These are phyloP conservation scores for Bryoglossum gracile DNA, from an alignment of 495 filamentous ascomycete genomes.

Conservation along the genomic window DNA sequence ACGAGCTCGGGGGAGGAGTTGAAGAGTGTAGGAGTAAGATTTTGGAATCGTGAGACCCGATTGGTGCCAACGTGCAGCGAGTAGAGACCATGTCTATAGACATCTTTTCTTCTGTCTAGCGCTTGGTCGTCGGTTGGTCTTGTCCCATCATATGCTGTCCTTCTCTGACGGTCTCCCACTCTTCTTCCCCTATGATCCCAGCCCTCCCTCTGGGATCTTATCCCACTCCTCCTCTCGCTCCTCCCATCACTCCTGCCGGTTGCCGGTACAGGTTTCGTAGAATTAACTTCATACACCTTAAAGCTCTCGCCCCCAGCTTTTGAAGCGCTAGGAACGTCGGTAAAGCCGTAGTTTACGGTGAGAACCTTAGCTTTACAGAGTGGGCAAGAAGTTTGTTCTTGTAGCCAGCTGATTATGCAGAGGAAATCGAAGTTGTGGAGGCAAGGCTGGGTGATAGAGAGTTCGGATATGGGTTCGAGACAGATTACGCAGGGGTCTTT, in stretches of 20 bases:
- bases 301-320: too few species aligned
- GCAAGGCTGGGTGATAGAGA: slow-evolving; percentile 66
- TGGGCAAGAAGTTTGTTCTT: slow-evolving; percentile 59
- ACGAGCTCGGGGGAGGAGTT: slow-evolving; percentile 56
- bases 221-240: slow-evolving; percentile 12
- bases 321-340: too few species aligned
- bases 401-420: slow-evolving; percentile 78
- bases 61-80: slow-evolving; percentile 84
- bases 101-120: slow-evolving; percentile 58
- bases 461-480: slow-evolving; percentile 64
- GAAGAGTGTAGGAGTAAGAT: slow-evolving; percentile 65
- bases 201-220: slow-evolving; percentile 22
- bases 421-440: slow-evolving; percentile 80
- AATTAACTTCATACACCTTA: slow-evolving; percentile 47
- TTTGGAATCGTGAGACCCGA: slow-evolving; percentile 63
- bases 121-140: slow-evolving; percentile 41
- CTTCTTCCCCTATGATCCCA: slow-evolving; percentile 20
- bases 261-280: slow-evolving; percentile 26
- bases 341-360: slow-evolving; percentile 60
- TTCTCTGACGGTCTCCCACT: too few species aligned
- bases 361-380: slow-evolving; percentile 66
- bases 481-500: slow-evolving; percentile 56
- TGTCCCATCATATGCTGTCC: too few species aligned
- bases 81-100: slow-evolving; percentile 72
- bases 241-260: slow-evolving; percentile 3